Percentiles rank a stretch among this genome's conserved stretches.
phyloP scores from a whole-genome alignment of 2,329 filamentous ascomycete species.

The Nemania serpens region DNA sequence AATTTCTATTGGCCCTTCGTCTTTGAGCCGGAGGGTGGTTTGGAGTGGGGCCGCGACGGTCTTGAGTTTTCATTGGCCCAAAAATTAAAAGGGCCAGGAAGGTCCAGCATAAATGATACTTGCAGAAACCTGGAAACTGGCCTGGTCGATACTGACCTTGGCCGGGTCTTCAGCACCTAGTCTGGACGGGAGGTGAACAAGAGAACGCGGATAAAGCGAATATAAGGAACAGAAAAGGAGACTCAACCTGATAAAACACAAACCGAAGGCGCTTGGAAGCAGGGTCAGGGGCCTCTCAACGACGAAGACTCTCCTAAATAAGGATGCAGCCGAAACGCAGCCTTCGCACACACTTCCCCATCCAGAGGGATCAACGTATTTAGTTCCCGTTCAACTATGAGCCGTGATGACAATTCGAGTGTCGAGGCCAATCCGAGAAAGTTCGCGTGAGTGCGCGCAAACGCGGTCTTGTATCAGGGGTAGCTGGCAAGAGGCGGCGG shows the following conservation, averaged over 20 bases:
- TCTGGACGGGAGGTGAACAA: background rate
- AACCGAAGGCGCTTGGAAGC: background rate
- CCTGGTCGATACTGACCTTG: background rate
- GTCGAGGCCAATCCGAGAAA: slow-evolving; percentile 19
- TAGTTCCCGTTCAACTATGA: slow-evolving; percentile 16
- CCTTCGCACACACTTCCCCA: slow-evolving; percentile 4
- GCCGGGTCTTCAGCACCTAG: slow-evolving; percentile 2
- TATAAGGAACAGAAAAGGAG: slow-evolving; percentile 1
- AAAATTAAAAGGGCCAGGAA: slow-evolving; percentile 33
- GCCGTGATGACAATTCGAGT: background rate
- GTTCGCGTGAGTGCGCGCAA: background rate
- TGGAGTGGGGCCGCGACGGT: slow-evolving; percentile 30
- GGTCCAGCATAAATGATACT: slow-evolving; percentile 19
- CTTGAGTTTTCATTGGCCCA: slow-evolving; percentile 37
- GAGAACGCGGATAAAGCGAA: slow-evolving; percentile 10
- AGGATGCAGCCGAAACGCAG: slow-evolving; percentile 8
- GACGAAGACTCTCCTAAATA: slow-evolving; percentile 8
- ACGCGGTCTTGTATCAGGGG: slow-evolving; percentile 7
- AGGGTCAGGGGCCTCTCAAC: slow-evolving; percentile 16
- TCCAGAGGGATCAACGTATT: slow-evolving; percentile 17
- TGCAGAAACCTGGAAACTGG: background rate
- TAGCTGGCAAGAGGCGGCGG: background rate
- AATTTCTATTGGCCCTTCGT: slow-evolving; percentile 30
- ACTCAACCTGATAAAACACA: slow-evolving; percentile 8
- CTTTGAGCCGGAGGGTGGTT: slow-evolving; percentile 32